A percentile compares a stretch with the other conserved stretches of the same genome.
These are phyloP conservation scores for Yamadazyma paraphyllophila DNA, from an alignment of 805 yeast species.

Conservation along the genomic window DNA sequence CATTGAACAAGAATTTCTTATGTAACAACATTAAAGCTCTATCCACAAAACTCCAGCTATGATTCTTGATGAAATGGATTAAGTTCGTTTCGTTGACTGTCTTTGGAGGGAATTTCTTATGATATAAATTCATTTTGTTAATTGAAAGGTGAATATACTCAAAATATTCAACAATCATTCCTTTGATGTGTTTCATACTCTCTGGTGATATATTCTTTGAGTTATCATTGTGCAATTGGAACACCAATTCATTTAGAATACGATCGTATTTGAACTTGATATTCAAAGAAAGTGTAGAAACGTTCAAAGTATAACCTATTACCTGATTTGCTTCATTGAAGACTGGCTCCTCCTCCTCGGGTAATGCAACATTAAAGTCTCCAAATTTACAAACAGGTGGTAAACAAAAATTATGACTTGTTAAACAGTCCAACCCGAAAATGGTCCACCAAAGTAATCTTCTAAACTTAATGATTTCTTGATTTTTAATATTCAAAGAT, in stretches of 20 bases:
- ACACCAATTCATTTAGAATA: constrained; percentile 53
- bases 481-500: constrained; percentile 48
- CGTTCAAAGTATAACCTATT: constrained; percentile 37
- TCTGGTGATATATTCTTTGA: constrained; percentile 40
- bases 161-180: constrained; percentile 49
- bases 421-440: constrained; percentile 55
- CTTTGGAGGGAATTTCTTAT: constrained; percentile 35
- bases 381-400: constrained; percentile 52
- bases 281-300: constrained; percentile 48
- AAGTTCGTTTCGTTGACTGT: constrained; percentile 43
- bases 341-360: constrained; percentile 45
- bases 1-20: constrained; percentile 35
- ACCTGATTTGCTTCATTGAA: constrained; percentile 27
- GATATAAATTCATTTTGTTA: constrained; percentile 32
- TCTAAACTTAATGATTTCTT: constrained; percentile 49
- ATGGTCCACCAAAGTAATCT: constrained; percentile 69
- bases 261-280: constrained; percentile 52
- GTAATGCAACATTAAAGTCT: constrained; percentile 58
- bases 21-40: constrained; percentile 47
- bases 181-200: constrained; percentile 45
- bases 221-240: constrained; percentile 48
- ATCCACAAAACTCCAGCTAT: constrained; percentile 54
- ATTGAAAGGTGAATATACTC: constrained; percentile 50
- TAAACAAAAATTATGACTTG: constrained; percentile 53
- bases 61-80: constrained; percentile 46